Base-by-base conservation (phyloP, 2,329 filamentous ascomycete genomes). In the Penicillium sp. region DNA sequence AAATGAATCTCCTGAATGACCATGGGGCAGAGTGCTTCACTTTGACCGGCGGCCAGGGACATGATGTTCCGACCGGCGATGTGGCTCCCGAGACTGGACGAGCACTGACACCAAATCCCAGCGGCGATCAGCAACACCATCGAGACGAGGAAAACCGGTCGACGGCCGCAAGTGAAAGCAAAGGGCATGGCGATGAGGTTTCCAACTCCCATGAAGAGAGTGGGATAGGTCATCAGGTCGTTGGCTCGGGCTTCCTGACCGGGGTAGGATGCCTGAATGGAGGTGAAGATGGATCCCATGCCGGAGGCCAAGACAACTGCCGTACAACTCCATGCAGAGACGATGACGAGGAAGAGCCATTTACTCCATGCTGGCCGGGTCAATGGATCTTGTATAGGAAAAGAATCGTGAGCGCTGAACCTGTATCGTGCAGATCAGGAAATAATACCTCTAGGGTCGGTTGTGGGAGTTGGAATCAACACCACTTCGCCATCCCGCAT, bases 281-380 rank as follows among this genome's bases (percentile, higher is more conserved):
- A 38, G 4, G 51, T 39, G 5, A 71, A 57, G 12, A 73, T 62
- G 1, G 67, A 64, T 13, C 70, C 69, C 39, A 73, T 69, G 1
- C 69, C 69, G 7, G 66, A 67, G 0, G 71, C 64, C 5, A 56
- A 39, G 5, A 50, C 49, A 18, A 47, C 43, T 7, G 43, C 46
- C 5, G 46, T 52, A 9, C 52, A 53, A 38, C 50, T 56, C 35
- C 45, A 51, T 39, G 46, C 49, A 1, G 51, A 49, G 2, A 53
- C 48, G 3, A 47, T 37, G n/a, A 47, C 29, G 1, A 51, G 29
- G 7, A 53, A 26, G 4, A 47, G 18, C 49, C 49, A 54, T 46
- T 54, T 54, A 4, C 45, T 47, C 41, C 41, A 46, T 13, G 38
- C 9, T 1, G 52, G 49, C 7, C 51, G 47, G 41, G 51, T 52